A percentile compares a stretch with the other conserved stretches of the same genome.
Conservation (phyloP, 768 basidiomycete genomes). For the Russula foetens region DNA sequence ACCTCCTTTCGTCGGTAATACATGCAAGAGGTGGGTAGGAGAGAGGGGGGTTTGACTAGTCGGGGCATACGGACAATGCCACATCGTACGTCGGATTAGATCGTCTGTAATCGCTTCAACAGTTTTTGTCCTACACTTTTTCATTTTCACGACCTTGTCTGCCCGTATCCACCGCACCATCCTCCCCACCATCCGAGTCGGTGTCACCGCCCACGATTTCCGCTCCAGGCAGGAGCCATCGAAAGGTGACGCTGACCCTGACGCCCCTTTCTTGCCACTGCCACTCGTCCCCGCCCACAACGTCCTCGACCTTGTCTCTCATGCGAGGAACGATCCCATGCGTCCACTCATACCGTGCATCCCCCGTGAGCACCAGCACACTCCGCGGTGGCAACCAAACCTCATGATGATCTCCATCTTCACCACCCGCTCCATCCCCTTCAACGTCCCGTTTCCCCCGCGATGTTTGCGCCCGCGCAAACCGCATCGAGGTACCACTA, state of each 20-base stretch:
- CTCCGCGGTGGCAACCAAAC: constrained; percentile 72
- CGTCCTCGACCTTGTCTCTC: constrained; percentile 48
- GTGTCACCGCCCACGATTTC: constrained; percentile 47
- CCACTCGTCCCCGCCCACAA: constrained; percentile 3
- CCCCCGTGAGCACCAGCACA: constrained; percentile 67
- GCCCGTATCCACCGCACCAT: background rate
- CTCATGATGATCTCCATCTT: constrained; percentile 27
- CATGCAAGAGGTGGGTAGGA: constrained; percentile 3
- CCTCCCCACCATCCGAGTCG: background rate
- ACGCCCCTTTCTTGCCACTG: constrained; percentile 43
- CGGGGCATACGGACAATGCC: background rate
- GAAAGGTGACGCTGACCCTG: constrained; percentile 76
- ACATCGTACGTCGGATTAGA: constrained; percentile 17
- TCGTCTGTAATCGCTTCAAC: constrained; percentile 3
- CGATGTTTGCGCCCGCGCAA: constrained; percentile 28
- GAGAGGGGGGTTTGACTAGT: background rate
- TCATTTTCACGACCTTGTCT: background rate
- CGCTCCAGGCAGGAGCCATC: constrained; percentile 81
- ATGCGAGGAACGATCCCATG: constrained; percentile 72
- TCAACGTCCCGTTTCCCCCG: too few species aligned
- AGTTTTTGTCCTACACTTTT: background rate
- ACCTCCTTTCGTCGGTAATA: background rate
- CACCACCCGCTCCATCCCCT: background rate
- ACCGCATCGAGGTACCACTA: constrained; percentile 76
- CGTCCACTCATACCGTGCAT: constrained; percentile 79